Evolutionary conservation across 2,329 filamentous ascomycete species (phyloP).

Genomic region (Escovopsis sp.): DNA sequence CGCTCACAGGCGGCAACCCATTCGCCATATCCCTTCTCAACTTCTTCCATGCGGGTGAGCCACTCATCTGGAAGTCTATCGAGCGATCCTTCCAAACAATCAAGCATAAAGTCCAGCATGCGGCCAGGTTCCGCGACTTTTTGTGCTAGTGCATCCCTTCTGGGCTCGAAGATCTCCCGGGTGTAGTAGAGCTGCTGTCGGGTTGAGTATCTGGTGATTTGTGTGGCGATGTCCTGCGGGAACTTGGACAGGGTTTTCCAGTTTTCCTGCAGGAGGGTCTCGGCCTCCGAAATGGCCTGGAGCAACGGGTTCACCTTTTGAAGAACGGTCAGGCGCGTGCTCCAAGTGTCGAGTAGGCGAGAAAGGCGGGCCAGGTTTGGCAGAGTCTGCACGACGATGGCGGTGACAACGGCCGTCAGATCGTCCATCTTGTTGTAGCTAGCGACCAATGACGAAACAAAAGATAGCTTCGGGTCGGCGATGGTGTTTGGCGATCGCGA

Average conservation of each 20-base stretch:
- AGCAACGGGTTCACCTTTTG: conserved; percentile 58
- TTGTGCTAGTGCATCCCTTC: conserved; percentile 48
- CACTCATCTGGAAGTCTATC: conserved; percentile 77
- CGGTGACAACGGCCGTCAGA: conserved; percentile 77
- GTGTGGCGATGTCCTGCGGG: conserved; percentile 2
- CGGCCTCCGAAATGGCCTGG: conserved; percentile 48
- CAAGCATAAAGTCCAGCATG: conserved; percentile 71
- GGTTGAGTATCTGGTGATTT: conserved; percentile 3
- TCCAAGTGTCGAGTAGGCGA: conserved; percentile 64
- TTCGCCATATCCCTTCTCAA: conserved; percentile 63
- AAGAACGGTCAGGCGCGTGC: conserved; percentile 58
- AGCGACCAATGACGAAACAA: conserved; percentile 29
- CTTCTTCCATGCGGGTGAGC: conserved; percentile 71
- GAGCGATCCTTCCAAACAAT: conserved; percentile 66
- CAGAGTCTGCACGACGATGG: conserved; percentile 77
- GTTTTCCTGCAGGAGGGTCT: conserved; percentile 48
- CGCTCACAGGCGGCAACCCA: conserved; percentile 72
- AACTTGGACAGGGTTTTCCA: conserved; percentile 44
- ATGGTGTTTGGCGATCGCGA: conserved; percentile 24
- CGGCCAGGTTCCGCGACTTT: conserved; percentile 58
- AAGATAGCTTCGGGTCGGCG: conserved; percentile 13
- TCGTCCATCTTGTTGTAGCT: conserved; percentile 67
- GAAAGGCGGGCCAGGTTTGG: conserved; percentile 65
- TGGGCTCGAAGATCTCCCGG: conserved; percentile 37
- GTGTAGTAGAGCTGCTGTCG: conserved; percentile 18